Evolutionary conservation across 2,329 filamentous ascomycete genomes (phyloP).

Genomic region (Cordyceps tenuipes): DNA sequence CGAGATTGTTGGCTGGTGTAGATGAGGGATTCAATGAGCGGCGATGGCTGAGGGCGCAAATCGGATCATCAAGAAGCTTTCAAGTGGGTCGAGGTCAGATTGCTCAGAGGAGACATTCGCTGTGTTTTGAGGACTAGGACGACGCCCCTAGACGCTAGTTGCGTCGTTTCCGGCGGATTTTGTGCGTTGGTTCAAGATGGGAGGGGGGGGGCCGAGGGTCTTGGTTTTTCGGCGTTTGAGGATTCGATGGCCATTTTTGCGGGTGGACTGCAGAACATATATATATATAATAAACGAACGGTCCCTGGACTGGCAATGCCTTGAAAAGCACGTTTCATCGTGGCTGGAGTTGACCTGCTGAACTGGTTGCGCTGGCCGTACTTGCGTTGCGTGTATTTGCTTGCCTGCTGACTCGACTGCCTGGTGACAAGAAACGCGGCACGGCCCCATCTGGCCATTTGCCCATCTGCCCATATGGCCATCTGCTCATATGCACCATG

Average conservation of each 20-base stretch:
- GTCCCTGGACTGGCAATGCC: not conserved
- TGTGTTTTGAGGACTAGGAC: not conserved
- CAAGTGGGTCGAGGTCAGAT: slow-evolving; percentile 2
- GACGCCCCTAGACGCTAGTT: not conserved
- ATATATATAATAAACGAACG: not conserved
- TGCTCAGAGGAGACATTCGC: not conserved
- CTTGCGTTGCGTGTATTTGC: not conserved
- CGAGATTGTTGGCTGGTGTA: not conserved
- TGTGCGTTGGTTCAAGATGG: not conserved
- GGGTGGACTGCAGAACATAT: not conserved
- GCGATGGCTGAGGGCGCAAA: not conserved
- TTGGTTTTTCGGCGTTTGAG: not conserved
- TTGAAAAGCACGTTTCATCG: not conserved
- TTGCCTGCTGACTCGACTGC: not conserved
- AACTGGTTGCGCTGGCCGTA: not conserved
- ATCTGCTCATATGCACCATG: too few relatives aligned
- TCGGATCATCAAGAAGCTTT: slow-evolving; percentile 5
- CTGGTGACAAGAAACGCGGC: not conserved
- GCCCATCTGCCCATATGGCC: too few relatives aligned
- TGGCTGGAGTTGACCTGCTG: not conserved
- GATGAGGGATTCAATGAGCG: not conserved
- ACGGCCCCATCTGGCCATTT: not conserved
- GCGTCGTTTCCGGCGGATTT: not conserved
- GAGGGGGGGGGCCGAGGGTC: too few relatives aligned
- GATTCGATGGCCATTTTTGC: not conserved